Conservation (phyloP, 768 basidiomycete species). For the Dioszegia hungarica region DNA sequence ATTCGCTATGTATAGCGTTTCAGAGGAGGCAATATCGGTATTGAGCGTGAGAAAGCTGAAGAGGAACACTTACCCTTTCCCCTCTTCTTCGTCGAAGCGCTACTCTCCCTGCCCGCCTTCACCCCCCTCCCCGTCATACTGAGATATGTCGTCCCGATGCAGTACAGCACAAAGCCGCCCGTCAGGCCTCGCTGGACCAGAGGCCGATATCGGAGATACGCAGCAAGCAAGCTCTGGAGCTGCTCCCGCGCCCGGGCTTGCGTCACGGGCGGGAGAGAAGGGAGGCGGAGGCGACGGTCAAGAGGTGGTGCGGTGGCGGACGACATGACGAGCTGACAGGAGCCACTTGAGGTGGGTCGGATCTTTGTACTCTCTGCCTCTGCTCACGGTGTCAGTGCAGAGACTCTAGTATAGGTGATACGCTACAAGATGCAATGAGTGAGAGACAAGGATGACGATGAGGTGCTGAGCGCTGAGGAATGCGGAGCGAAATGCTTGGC, state of each 20-base stretch:
- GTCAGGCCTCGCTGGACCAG: constrained; percentile 68
- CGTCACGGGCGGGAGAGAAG: not conserved
- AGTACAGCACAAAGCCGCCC: constrained; percentile 62
- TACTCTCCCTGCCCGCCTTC: constrained; percentile 45
- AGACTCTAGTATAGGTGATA: no score
- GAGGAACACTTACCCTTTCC: not conserved
- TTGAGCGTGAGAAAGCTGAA: not conserved
- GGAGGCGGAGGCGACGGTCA: not conserved
- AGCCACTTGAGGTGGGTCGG: no score
- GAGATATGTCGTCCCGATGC: constrained; percentile 61
- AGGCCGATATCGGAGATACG: constrained; percentile 64
- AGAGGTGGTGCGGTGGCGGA: not conserved
- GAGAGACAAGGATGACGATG: no score
- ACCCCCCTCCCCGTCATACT: constrained; percentile 54
- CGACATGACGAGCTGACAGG: not conserved
- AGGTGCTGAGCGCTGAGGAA: no score
- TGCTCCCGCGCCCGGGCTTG: not conserved
- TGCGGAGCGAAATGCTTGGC: no score
- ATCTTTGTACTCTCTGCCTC: no score
- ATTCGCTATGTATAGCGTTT: no score
- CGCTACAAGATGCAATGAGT: no score
- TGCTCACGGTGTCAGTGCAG: no score
- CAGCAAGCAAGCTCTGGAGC: constrained; percentile 14
- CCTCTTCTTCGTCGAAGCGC: constrained; percentile 12
- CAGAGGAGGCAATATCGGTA: no score